Evolutionary conservation across 768 basidiomycete species (phyloP).

Genomic region (Pleurotus pulmonarius): DNA sequence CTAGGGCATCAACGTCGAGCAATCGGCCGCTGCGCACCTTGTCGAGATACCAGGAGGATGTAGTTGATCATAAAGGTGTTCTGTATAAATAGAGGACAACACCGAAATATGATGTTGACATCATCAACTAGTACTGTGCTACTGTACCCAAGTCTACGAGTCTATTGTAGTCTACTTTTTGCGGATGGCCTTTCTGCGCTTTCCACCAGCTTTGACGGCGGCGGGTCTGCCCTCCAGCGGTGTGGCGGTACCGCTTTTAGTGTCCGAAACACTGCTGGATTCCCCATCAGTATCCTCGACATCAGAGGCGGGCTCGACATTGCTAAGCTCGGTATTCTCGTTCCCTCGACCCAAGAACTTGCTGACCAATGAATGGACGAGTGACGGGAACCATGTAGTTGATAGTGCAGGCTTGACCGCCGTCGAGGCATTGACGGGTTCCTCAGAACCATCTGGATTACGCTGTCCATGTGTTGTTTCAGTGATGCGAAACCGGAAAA

Average conservation of each 20-base stretch:
- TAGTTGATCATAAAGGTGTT: constrained; percentile 73
- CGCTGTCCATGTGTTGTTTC: constrained; percentile 36
- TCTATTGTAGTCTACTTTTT: constrained; percentile 33
- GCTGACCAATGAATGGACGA: constrained; percentile 32
- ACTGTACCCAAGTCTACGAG: neutral
- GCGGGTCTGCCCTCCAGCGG: constrained; percentile 33
- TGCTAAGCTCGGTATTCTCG: constrained; percentile 7
- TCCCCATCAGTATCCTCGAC: constrained; percentile 7
- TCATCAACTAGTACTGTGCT: constrained; percentile 4
- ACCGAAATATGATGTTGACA: constrained; percentile 1
- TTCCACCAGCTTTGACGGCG: constrained; percentile 55
- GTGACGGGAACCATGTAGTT: constrained; percentile 67
- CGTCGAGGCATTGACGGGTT: constrained; percentile 55
- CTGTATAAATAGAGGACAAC: constrained; percentile 4
- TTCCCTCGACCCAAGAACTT: constrained; percentile 23
- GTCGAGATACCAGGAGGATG: constrained; percentile 88
- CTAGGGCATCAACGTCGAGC: neutral
- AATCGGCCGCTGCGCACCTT: constrained; percentile 50
- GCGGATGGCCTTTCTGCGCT: constrained; percentile 55
- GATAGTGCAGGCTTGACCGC: constrained; percentile 53
- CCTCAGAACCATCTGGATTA: constrained; percentile 54
- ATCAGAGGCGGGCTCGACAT: neutral
- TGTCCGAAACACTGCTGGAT: constrained; percentile 15
- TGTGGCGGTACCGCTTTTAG: constrained; percentile 34
- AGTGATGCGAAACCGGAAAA: neutral